Evolutionary conservation across 805 yeast genomes (phyloP).

Genomic region (Schwanniomyces pseudopolymorphus): DNA sequence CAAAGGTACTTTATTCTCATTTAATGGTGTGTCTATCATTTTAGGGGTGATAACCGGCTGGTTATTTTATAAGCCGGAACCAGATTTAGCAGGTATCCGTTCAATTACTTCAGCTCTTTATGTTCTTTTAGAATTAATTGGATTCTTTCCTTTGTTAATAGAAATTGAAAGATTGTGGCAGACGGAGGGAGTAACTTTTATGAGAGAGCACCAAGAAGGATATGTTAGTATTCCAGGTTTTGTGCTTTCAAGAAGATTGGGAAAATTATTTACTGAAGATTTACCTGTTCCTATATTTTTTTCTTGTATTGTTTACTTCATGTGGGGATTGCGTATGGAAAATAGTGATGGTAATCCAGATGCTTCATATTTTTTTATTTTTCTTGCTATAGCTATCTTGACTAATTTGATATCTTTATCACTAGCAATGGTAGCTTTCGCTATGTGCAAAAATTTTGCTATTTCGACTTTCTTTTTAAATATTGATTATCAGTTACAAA

Average conservation of each 20-base stretch:
- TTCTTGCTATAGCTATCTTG: slow-evolving; percentile 57
- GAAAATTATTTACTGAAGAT: slow-evolving; percentile 70
- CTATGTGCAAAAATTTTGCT: slow-evolving; percentile 60
- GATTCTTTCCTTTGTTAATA: slow-evolving; percentile 39
- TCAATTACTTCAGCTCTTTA: slow-evolving; percentile 44
- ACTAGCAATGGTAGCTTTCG: slow-evolving; percentile 52
- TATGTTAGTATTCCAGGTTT: slow-evolving; percentile 68
- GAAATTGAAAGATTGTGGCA: slow-evolving; percentile 41
- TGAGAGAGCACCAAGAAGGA: slow-evolving; percentile 67
- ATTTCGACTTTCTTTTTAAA: slow-evolving; percentile 62
- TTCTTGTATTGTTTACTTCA: slow-evolving; percentile 65
- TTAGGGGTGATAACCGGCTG: slow-evolving; percentile 71
- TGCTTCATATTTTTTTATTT: slow-evolving; percentile 56
- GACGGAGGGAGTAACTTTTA: slow-evolving; percentile 35
- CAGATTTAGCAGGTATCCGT: slow-evolving; percentile 62
- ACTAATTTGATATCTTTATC: slow-evolving; percentile 57
- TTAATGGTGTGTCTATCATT: slow-evolving; percentile 41
- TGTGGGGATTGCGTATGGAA: slow-evolving; percentile 63
- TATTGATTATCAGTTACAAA: slow-evolving; percentile 65
- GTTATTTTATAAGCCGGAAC: slow-evolving; percentile 68
- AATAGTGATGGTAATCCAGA: slow-evolving; percentile 15
- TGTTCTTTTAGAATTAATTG: slow-evolving; percentile 38
- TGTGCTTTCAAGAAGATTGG: slow-evolving; percentile 60
- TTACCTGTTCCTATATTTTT: slow-evolving; percentile 59
- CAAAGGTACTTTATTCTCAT: slow-evolving; percentile 27